Base-by-base conservation (phyloP, 2,329 filamentous ascomycete genomes). In the Apiospora sp. region DNA sequence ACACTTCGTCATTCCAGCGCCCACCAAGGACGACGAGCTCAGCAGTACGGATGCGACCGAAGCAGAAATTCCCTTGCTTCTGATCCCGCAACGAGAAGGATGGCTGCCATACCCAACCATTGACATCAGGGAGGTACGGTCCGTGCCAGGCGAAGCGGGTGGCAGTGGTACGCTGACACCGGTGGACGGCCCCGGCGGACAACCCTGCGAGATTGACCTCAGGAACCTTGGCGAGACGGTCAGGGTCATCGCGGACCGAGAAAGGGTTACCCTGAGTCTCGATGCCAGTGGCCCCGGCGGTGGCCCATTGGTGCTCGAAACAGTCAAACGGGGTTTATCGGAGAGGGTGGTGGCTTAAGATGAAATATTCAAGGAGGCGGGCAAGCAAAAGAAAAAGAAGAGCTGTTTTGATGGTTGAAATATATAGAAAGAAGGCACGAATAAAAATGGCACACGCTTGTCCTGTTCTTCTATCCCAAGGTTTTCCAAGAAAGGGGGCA, bases 51-150 rank as follows among this genome's bases (percentile, higher is more conserved):
- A 85, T 2, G 82, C 86, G 22, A 87, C 85, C 0, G 87, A 90
- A 76, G 86, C 87, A 1, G 83, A 87, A 71, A 88, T 97, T 75
- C 89, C 91, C 0, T 83, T 98, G 10, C 86, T 97, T 71, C 85
- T 98, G 13, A 90, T 98, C 16, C 95, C 96, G 0, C 87, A 98
- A 67, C 89, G 92, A 71, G 87, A 94, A 41, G 96, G 96, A 0
- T 91, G 91, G 79, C 83, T 96, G n/a, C 87, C 94, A 0, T 90
- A 95, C 41, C 96, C 96, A 0, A 87, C 84, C 10, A 87, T 98
- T 2, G 95, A 98, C 69, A 92, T 98, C 48, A 90, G 92, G 64
- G 91, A 91, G 80, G 85, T 91, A 10, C 81, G 83, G 71, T 76
- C 80, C 72, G 74, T 74, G 67, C 74, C 74, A 74, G 74, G 64